phyloP scores from a whole-genome alignment of 768 basidiomycete genomes.

The Amanita inopinata region DNA sequence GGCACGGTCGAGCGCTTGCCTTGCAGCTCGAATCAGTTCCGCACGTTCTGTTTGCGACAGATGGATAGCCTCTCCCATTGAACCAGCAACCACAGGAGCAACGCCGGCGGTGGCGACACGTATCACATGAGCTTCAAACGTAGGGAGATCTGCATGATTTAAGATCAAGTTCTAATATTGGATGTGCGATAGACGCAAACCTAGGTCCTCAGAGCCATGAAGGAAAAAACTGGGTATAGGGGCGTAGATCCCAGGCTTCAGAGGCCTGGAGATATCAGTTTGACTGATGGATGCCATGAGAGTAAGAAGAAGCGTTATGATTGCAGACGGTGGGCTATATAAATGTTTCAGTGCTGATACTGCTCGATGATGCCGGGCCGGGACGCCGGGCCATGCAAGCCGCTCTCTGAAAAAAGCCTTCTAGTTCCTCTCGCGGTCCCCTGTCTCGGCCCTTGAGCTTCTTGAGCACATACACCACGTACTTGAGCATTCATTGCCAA shows the following conservation, averaged over 20 bases:
- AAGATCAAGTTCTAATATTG: not conserved
- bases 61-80: constrained; percentile 83
- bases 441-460: too few relatives aligned
- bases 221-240: constrained; percentile 86
- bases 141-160: constrained; percentile 39
- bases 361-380: too few relatives aligned
- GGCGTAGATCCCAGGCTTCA: constrained; percentile 72
- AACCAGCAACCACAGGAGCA: constrained; percentile 63
- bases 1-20: constrained; percentile 61
- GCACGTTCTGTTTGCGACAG: constrained; percentile 58
- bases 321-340: too few relatives aligned
- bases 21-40: constrained; percentile 52
- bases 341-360: too few relatives aligned
- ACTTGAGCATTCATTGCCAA: too few relatives aligned
- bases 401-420: too few relatives aligned
- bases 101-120: constrained; percentile 59
- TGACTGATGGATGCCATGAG: constrained; percentile 10
- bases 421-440: too few relatives aligned
- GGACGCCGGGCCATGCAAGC: too few relatives aligned
- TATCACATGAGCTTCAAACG: constrained; percentile 61
- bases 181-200: constrained; percentile 28
- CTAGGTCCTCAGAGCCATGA: constrained; percentile 68
- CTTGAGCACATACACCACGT: too few relatives aligned
- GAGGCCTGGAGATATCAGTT: constrained; percentile 33
- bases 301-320: too few relatives aligned